Evolutionary conservation across 805 yeast species (phyloP).

Genomic region (Hanseniaspora nectarophila): DNA sequence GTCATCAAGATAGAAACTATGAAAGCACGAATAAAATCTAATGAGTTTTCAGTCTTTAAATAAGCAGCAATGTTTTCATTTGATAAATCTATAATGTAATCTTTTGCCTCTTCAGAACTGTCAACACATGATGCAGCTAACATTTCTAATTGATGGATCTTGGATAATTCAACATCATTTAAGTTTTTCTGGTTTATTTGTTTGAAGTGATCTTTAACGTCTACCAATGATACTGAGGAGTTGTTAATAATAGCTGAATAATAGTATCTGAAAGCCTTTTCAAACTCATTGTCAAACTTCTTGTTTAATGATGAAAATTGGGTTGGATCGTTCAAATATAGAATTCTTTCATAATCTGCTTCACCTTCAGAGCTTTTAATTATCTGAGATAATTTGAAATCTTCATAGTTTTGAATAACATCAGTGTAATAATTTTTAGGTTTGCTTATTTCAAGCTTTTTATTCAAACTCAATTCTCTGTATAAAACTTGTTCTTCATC

Average conservation of each 20-base stretch:
- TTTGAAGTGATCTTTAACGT: neutral
- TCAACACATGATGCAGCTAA: neutral
- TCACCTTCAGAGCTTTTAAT: constrained; percentile 7
- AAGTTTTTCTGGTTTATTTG: neutral
- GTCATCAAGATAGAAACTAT: neutral
- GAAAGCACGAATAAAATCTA: neutral
- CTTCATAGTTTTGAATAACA: neutral
- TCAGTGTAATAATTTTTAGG: neutral
- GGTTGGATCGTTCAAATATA: constrained; percentile 3
- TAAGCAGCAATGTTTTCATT: neutral
- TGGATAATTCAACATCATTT: neutral
- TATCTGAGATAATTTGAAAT: neutral
- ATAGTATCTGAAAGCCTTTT: neutral
- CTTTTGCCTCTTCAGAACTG: neutral
- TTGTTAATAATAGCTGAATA: neutral
- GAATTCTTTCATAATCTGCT: neutral
- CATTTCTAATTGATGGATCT: neutral
- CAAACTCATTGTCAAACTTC: constrained; percentile 14
- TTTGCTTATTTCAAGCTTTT: neutral
- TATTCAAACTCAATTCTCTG: neutral
- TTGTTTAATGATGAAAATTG: neutral
- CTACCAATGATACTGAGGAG: neutral
- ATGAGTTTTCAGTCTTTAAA: neutral
- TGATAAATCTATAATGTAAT: neutral
- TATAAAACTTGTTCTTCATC: neutral